Evolutionary conservation across 2,329 filamentous ascomycete species (phyloP).

Genomic region (Emericellopsis atlantica): DNA sequence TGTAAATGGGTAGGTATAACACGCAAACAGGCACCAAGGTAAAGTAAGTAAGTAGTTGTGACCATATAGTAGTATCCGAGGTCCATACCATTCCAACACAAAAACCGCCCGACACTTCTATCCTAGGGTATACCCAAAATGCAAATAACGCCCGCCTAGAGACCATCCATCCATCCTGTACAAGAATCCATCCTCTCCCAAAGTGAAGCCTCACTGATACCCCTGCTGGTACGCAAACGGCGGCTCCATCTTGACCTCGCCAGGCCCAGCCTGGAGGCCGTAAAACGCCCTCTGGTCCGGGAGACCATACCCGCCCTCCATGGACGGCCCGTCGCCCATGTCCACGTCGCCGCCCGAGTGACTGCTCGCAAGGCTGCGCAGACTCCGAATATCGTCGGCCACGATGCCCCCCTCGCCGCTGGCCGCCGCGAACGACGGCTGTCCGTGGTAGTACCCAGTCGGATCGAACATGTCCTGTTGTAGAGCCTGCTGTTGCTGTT

Average conservation of each 20-base stretch:
- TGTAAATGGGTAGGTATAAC: too few relatives aligned
- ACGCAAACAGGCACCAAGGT: too few relatives aligned
- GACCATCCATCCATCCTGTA: too few relatives aligned
- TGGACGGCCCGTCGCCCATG: conserved; percentile 20
- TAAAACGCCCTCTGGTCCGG: not conserved
- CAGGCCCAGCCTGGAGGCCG: not conserved
- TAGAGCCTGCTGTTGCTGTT: conserved; percentile 3
- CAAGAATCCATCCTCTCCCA: too few relatives aligned
- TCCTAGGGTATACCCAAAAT: too few relatives aligned
- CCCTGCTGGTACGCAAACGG: not conserved
- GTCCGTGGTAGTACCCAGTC: not conserved
- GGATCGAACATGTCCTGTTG: conserved; percentile 12
- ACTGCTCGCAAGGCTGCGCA: conserved; percentile 17
- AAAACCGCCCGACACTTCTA: too few relatives aligned
- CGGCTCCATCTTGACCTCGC: conserved; percentile 1
- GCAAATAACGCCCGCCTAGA: too few relatives aligned
- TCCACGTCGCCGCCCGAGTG: conserved; percentile 16
- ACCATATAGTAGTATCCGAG: too few relatives aligned
- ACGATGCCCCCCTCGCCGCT: conserved; percentile 18
- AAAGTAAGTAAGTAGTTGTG: too few relatives aligned
- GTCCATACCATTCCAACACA: too few relatives aligned
- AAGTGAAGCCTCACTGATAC: too few relatives aligned
- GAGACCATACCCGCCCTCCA: conserved; percentile 11
- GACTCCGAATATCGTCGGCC: conserved; percentile 20
- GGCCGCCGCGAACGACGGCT: conserved; percentile 10